A percentile compares a stretch with the other conserved stretches of the same genome.
These are phyloP conservation scores for Fallopia convolvulus DNA, from an alignment of 148 eudicot genomes.

Conservation along the genomic window DNA sequence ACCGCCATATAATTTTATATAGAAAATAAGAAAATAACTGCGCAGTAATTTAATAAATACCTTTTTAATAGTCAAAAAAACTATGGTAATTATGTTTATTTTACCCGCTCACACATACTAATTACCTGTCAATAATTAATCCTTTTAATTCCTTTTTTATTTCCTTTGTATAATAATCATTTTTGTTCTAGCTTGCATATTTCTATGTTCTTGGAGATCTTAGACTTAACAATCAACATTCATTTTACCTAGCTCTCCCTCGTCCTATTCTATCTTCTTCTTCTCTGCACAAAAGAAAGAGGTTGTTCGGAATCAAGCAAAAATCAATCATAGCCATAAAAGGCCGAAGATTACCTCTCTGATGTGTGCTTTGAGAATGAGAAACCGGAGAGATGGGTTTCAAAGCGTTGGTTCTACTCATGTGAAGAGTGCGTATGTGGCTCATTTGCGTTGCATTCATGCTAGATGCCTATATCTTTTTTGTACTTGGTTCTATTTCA, in stretches of 20 bases:
- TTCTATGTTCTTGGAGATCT: not conserved
- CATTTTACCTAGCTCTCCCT: not conserved
- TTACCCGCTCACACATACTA: no score
- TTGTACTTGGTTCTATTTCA: no score
- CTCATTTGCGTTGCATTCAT: constrained; percentile 8
- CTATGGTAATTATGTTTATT: no score
- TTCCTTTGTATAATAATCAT: no score
- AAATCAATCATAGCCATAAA: constrained; percentile 5
- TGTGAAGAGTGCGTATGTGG: constrained; percentile 8
- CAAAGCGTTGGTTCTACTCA: not conserved
- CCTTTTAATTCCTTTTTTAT: no score
- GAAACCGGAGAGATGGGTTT: not conserved
- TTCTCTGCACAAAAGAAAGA: not conserved
- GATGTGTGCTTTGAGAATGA: not conserved
- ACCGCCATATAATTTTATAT: no score
- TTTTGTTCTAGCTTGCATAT: no score
- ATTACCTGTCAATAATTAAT: no score
- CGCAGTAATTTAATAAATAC: no score
- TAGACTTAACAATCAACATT: not conserved
- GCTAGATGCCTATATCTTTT: not conserved
- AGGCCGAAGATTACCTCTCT: not conserved
- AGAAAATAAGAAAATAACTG: no score
- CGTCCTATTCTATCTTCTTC: not conserved
- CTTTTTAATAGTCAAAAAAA: no score
- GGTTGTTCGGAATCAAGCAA: constrained; percentile 6